Evolutionary conservation across 1,139 yeast species (phyloP), one percentile per base, ranked within the genome.

Genomic region (Pichia sp.): DNA sequence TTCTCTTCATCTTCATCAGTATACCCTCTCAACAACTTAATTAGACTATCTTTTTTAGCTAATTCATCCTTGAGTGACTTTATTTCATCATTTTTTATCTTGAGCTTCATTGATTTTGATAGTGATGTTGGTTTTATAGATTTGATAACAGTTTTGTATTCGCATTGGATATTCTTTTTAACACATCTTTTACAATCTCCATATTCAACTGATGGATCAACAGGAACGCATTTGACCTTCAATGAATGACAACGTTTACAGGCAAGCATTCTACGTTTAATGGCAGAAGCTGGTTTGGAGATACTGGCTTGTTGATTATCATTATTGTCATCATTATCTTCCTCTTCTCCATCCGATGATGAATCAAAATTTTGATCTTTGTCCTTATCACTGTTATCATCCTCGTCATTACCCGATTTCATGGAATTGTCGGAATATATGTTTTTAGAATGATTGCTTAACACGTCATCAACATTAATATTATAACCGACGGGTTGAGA

Each of bases 191-290:
- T 67, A 65, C 97, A 89, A 0, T 92, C 79, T n/a, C 80, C 77
- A 2, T 38, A 64, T 1, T 70, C 80, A 55, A 78, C 73, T 15
- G 67, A 56, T 0, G 75, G 71, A 60, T 85, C 84, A 1, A 83
- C 71, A 0, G 95, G 94, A 13, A 84, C 80, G 63, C 96, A 88
- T 56, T 83, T 81, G 34, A 87, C 95, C 59, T 88, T 88, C 45
- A 87, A 71, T 1, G 85, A 64, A 59, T 88, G 95, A 62, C 96
- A 88, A 47, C 82, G 76, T 48, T 81, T 82, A 64, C 96, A 88
- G 1, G 96, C 96, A 46, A 76, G 76, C 2, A 79, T 62, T 40
- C 77, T 56, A 43, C 77, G 59, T 47, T 58, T 61, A 30, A 45
- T 35, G n/a, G n/a, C n/a, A n/a, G n/a, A n/a, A n/a, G n/a, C n/a